Base-by-base conservation (phyloP, 2,329 filamentous ascomycete species). In the Cladosporium oxysporum region DNA sequence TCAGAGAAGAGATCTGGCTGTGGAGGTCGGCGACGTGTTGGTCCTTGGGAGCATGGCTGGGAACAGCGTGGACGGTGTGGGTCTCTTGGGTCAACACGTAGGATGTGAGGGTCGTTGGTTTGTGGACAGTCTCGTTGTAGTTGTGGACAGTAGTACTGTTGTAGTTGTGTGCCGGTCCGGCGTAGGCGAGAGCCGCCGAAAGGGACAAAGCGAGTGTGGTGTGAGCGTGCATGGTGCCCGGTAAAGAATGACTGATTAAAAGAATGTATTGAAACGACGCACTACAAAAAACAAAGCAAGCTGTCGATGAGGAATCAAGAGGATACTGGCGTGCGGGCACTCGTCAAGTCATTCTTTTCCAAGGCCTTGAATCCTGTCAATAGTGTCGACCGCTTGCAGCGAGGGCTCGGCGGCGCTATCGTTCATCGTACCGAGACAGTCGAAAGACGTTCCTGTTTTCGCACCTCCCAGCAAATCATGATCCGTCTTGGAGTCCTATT, bases 191-290 rank as follows among this genome's bases (percentile, higher is more conserved):
- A 28, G 47, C 31, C 60, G 49, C 60, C 49, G 47, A 41, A 55
- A 62, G 60, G 60, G 47, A 53, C 60, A 62, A 53, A 55, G 60
- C 60, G 49, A 62, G 60, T 41, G 60, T 62, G 60, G 60, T 62
- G 60, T 62, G 60, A 35, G 60, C 60, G 60, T 55, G 60, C 60
- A 62, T 62, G 49, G 31, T 62, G 60, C 60, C 58, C 49, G 60
- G 33, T 62, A 62, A 62, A 50, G 49, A 62, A 62, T 47, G 55
- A 58, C 33, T 58, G 33, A 58, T 35, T 33, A 58, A 62, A 55
- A 35, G 60, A 62, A 44, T 50, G 60, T 62, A 55, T 50, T 62
- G 33, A 55, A 62, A 37, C 47, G 31, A 62, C 49, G 18, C n/a
- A 53, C 31, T 55, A 62, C 49, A 35, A 53, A 53, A 55, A 41